Evolutionary conservation across 805 yeast genomes (phyloP).

Genomic region (Hanseniaspora meyeri): DNA sequence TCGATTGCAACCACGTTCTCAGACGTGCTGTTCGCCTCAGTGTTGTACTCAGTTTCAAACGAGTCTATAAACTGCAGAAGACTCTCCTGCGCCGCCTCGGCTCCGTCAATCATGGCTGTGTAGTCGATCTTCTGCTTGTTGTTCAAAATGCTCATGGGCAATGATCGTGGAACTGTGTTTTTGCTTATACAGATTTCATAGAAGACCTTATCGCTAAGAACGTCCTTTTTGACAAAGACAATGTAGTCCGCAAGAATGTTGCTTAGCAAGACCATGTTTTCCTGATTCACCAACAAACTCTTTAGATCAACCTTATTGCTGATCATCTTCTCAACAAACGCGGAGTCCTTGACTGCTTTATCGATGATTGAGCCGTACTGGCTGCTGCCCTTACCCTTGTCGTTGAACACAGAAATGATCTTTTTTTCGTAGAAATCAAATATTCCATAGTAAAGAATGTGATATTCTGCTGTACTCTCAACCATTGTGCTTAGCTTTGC

Average conservation of each 20-base stretch:
- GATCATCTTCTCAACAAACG: not conserved
- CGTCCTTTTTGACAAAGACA: not conserved
- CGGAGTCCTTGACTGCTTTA: not conserved
- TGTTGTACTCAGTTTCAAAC: not conserved
- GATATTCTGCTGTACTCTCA: not conserved
- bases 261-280: not conserved
- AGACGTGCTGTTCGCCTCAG: not conserved
- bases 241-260: not conserved
- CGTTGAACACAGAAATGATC: not conserved
- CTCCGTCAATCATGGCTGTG: not conserved
- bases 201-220: not conserved
- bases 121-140: not conserved
- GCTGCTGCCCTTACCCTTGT: not conserved
- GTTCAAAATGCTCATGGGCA: conserved; percentile 5
- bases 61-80: not conserved
- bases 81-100: not conserved
- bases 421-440: not conserved
- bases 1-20: conserved; percentile 18
- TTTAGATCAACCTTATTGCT: conserved; percentile 1
- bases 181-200: not conserved
- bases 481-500: too few species aligned
- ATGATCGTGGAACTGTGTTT: not conserved
- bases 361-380: conserved; percentile 2
- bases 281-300: not conserved
- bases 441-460: not conserved